Conservation (phyloP, 371 early-diverging fungal species). For the Batkoa obscura region DNA sequence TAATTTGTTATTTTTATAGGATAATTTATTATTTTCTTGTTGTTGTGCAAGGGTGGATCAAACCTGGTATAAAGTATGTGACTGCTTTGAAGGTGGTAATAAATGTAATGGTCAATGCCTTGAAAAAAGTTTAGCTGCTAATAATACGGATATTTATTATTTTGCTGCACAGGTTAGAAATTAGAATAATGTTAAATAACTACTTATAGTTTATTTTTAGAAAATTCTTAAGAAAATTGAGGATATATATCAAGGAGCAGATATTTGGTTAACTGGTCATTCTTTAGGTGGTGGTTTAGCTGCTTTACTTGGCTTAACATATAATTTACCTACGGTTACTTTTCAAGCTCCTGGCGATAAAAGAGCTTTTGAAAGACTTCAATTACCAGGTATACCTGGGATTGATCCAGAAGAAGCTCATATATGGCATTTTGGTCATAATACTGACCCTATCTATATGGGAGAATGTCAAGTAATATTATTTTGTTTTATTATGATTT, state of each 20-base stretch:
- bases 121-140: constrained; percentile 24
- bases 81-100: constrained; percentile 40
- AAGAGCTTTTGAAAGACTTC: constrained; percentile 56
- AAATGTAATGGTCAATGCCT: constrained; percentile 46
- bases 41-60: constrained; percentile 87
- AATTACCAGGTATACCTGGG: constrained; percentile 41
- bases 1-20: constrained; percentile 18
- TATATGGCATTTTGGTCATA: constrained; percentile 84
- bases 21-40: constrained; percentile 89
- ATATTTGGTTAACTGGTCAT: constrained; percentile 83
- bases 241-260: constrained; percentile 38
- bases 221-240: constrained; percentile 34
- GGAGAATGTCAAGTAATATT: constrained; percentile 59
- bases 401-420: constrained; percentile 32
- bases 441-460: constrained; percentile 80
- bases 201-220: constrained; percentile 10
- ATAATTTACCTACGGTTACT: constrained; percentile 66
- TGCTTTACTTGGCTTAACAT: constrained; percentile 61
- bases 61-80: constrained; percentile 69
- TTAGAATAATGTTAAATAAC: background rate
- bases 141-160: constrained; percentile 54
- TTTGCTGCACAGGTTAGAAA: constrained; percentile 45
- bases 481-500: background rate
- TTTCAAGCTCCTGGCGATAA: constrained; percentile 81
- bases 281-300: constrained; percentile 82